Evolutionary conservation across 192 early-diverging fungal species (phyloP), one percentile per base, ranked within the genome.

Genomic region (Linnemannia schmuckeri): DNA sequence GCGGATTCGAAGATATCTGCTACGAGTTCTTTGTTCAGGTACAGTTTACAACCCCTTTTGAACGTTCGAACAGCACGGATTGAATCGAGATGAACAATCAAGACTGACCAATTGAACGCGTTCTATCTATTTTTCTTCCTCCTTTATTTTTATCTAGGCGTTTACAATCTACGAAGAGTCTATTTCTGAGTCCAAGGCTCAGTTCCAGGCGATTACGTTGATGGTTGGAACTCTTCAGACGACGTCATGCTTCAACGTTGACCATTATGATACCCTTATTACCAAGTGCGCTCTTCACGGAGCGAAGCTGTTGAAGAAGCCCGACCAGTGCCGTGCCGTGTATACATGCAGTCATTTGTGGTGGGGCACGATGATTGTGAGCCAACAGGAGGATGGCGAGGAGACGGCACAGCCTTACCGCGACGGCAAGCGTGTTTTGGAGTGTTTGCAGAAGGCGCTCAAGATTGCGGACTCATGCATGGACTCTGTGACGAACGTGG

Each of bases 131-230:
- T 1, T 20, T 30, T 24, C 20, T 42, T 73, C 49, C n/a, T 42
- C 57, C 54, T 33, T 42, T 70, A 37, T 66, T 42, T n/a, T 41
- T 74, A 30, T 46, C 12, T 91, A 90, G 93, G 98, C 98, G 30
- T 96, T 99, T 74, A 98, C 96, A 1, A 94, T 97, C 70, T 99
- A 98, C 85, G 99, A 99, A 88, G 98, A 99, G 78, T 94, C 95
- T 37, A 96, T 99, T 74, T 96, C 95, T 44, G 98, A 99, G 73
- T 97, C 97, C 72, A 93, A 94, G 76, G 95, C 95, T 27, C 98
- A 99, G 89, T 96, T 94, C 82, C 95, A 96, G 77, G 97, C 97
- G 22, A 94, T 99, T 72, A 95, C 93, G 10, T 93, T 95, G 38
- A 95, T 99, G 76, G 95, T 99, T 78, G 95, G 94, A 61, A 95